These are phyloP conservation scores for Amanita muscaria DNA, from an alignment of 768 basidiomycete genomes.

Conservation along the genomic window DNA sequence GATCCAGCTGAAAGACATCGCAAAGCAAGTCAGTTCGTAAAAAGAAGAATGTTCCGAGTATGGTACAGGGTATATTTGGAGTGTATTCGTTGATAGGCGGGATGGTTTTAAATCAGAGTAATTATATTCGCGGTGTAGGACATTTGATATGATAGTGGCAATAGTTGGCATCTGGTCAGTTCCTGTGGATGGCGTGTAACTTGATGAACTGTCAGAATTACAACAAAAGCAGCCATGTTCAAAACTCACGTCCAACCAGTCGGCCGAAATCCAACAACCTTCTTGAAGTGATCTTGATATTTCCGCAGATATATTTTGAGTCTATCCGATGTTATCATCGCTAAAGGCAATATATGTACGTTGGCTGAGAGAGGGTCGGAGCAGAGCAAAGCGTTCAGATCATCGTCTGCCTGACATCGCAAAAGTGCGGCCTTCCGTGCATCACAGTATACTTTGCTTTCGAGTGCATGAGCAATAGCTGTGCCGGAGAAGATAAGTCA, in stretches of 20 bases:
- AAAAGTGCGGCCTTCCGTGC: conserved; percentile 74
- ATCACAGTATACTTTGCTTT: conserved; percentile 85
- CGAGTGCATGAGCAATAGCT: conserved; percentile 81
- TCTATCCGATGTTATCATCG: conserved; percentile 64
- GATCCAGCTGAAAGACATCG: conserved; percentile 75
- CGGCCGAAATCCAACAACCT: conserved; percentile 77
- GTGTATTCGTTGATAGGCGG: conserved; percentile 57
- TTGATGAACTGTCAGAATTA: conserved; percentile 18
- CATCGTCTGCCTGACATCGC: conserved; percentile 76
- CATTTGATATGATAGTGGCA: conserved; percentile 54
- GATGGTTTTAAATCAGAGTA: conserved; percentile 57
- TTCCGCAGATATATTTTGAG: conserved; percentile 70
- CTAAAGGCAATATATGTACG: conserved; percentile 82
- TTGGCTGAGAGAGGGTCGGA: conserved; percentile 64
- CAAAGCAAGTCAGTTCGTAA: conserved; percentile 92
- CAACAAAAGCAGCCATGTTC: background rate
- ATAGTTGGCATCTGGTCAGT: conserved; percentile 57
- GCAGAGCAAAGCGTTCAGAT: conserved; percentile 72
- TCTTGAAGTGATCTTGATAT: conserved; percentile 62
- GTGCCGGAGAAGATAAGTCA: background rate
- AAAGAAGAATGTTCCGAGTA: conserved; percentile 98
- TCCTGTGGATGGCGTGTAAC: conserved; percentile 60
- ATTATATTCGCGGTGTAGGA: conserved; percentile 63
- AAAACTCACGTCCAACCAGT: conserved; percentile 92
- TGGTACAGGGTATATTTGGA: conserved; percentile 76